Conservation (phyloP, 2,329 filamentous ascomycete species). For the Hortaea werneckii region DNA sequence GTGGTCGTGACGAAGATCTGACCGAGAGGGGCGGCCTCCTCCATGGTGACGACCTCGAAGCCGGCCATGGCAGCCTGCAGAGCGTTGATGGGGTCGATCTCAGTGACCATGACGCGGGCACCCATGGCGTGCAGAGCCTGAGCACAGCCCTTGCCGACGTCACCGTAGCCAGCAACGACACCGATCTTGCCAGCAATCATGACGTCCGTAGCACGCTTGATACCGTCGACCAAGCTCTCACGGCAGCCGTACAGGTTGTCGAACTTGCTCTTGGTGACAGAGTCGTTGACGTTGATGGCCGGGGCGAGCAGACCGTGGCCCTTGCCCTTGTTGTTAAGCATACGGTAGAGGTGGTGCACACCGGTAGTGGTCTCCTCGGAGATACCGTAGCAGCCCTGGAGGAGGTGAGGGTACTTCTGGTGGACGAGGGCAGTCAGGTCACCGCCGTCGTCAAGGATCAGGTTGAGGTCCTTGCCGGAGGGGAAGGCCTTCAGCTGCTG, state of each 20-base stretch:
- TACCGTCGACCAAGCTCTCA: slow-evolving; percentile 96
- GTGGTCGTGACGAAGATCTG: slow-evolving; percentile 99
- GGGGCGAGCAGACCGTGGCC: slow-evolving; percentile 70
- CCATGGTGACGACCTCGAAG: slow-evolving; percentile 96
- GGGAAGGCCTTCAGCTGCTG: slow-evolving; percentile 97
- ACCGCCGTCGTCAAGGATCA: slow-evolving; percentile 98
- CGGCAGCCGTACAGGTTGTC: slow-evolving; percentile 99
- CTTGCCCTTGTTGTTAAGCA: slow-evolving; percentile 72
- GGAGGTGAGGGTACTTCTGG: slow-evolving; percentile 96
- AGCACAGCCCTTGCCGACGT: slow-evolving; percentile 98
- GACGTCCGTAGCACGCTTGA: slow-evolving; percentile 99
- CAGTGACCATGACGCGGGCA: slow-evolving; percentile 89
- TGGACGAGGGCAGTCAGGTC: slow-evolving; percentile 94
- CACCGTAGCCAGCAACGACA: slow-evolving; percentile 95
- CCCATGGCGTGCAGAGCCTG: slow-evolving; percentile 94
- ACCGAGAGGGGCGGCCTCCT: slow-evolving; percentile 76
- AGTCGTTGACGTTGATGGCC: slow-evolving; percentile 99
- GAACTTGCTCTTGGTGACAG: slow-evolving; percentile 99
- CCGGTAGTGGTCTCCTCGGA: slow-evolving; percentile 99
- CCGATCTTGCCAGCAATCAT: slow-evolving; percentile 99
- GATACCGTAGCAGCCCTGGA: slow-evolving; percentile 95
- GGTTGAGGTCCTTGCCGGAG: slow-evolving; percentile 90
- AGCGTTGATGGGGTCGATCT: slow-evolving; percentile 98
- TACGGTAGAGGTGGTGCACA: slow-evolving; percentile 98
- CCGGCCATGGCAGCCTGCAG: slow-evolving; percentile 97